A percentile compares a stretch with the other conserved stretches of the same genome.
Conservation (phyloP, 177 flowering plant genomes). For the Tripterygium wilfordii region DNA sequence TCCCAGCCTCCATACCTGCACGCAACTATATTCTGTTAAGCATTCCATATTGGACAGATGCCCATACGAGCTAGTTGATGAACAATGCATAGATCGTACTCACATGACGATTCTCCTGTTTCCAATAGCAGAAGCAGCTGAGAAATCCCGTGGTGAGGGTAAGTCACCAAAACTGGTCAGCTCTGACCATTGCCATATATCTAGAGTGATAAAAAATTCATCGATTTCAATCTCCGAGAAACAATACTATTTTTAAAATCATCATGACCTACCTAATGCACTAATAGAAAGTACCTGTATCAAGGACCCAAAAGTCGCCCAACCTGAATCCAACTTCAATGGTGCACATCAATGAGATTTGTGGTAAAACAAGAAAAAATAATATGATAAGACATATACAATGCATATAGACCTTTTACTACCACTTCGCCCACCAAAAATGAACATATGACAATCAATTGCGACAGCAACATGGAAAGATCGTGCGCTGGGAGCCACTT, state of each 20-base stretch:
- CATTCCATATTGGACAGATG: neutral
- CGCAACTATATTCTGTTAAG: slow-evolving; percentile 4
- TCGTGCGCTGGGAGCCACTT: slow-evolving; percentile 80
- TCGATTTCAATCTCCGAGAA: neutral
- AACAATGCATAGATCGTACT: slow-evolving; percentile 14
- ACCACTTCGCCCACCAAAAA: slow-evolving; percentile 93
- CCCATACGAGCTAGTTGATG: slow-evolving; percentile 2
- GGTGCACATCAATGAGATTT: slow-evolving; percentile 9
- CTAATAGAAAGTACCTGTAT: slow-evolving; percentile 53
- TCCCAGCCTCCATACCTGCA: slow-evolving; percentile 99
- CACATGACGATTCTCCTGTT: slow-evolving; percentile 91
- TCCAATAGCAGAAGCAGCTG: slow-evolving; percentile 89
- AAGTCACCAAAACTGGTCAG: slow-evolving; percentile 90
- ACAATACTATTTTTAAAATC: neutral
- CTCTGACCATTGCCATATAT: slow-evolving; percentile 99
- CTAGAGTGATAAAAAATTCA: slow-evolving; percentile 28
- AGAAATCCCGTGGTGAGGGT: slow-evolving; percentile 93
- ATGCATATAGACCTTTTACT: slow-evolving; percentile 53
- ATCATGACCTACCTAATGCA: neutral
- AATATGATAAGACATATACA: neutral
- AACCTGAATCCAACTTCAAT: slow-evolving; percentile 52
- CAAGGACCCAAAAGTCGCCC: slow-evolving; percentile 99
- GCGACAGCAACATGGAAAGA: slow-evolving; percentile 90
- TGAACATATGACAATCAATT: slow-evolving; percentile 91
- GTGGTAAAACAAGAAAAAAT: neutral